Evolutionary conservation across 345 rosid species (phyloP).

Genomic region (Gossypium bickii): DNA sequence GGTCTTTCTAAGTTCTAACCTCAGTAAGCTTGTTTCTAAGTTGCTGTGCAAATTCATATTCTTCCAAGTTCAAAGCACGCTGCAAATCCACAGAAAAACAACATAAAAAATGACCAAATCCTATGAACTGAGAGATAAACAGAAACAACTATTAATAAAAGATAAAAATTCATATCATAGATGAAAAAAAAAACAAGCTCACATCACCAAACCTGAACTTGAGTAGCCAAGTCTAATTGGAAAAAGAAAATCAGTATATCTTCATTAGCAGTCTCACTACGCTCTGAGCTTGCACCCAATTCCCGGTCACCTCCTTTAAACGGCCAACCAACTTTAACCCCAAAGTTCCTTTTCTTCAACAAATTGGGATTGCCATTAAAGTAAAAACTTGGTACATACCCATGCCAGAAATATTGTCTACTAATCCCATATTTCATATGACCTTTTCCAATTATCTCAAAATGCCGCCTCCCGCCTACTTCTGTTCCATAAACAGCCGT

Average conservation of each 20-base stretch:
- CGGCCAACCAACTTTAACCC: constrained; percentile 80
- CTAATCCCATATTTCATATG: constrained; percentile 22
- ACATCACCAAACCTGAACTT: constrained; percentile 62
- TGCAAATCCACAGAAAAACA: constrained; percentile 33
- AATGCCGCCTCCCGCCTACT: constrained; percentile 33
- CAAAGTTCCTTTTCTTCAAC: constrained; percentile 34
- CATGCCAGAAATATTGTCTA: constrained; percentile 34
- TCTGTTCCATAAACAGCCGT: constrained; percentile 36
- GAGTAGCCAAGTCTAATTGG: constrained; percentile 80
- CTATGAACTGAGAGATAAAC: background rate
- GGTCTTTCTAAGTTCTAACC: constrained; percentile 35
- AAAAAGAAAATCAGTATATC: constrained; percentile 87
- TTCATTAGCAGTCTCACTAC: constrained; percentile 86
- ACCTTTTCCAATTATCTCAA: constrained; percentile 28
- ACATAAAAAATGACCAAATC: background rate
- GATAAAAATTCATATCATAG: background rate
- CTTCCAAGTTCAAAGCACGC: constrained; percentile 83
- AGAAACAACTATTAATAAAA: background rate
- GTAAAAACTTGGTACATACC: constrained; percentile 25
- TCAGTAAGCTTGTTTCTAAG: constrained; percentile 80
- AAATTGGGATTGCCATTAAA: constrained; percentile 25
- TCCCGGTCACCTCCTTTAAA: constrained; percentile 62
- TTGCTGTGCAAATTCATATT: constrained; percentile 80
- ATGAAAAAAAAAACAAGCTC: background rate
- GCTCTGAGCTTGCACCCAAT: constrained; percentile 56